A percentile compares a stretch with the other conserved stretches of the same genome.
Conservation (phyloP, 768 basidiomycete genomes). For the Termitomyces sp. region DNA sequence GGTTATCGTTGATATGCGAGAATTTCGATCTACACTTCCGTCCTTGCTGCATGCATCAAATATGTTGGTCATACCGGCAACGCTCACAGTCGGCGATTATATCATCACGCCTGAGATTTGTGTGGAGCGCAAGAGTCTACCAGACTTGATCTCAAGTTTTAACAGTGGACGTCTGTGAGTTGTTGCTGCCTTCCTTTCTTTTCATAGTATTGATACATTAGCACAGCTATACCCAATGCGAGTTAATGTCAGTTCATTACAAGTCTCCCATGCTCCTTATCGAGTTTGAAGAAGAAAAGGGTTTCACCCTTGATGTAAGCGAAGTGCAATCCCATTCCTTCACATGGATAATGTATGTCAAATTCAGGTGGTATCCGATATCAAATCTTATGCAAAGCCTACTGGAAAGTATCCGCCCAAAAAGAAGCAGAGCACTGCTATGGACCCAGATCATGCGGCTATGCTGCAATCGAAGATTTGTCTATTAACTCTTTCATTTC, state of each 20-base stretch:
- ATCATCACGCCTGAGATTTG: constrained; percentile 93
- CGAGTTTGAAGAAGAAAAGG: constrained; percentile 97
- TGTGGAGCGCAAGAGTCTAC: constrained; percentile 91
- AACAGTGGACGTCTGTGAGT: constrained; percentile 90
- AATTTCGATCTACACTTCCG: constrained; percentile 90
- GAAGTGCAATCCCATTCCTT: neutral
- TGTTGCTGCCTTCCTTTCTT: neutral
- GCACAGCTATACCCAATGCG: constrained; percentile 90
- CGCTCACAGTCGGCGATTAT: constrained; percentile 93
- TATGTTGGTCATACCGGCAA: constrained; percentile 81
- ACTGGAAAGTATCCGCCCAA: constrained; percentile 50
- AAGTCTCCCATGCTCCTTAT: constrained; percentile 90
- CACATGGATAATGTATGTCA: neutral
- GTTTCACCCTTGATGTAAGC: constrained; percentile 81
- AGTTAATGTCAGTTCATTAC: constrained; percentile 94
- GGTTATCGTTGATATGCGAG: constrained; percentile 96
- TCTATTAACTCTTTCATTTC: constrained; percentile 84
- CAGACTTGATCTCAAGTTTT: constrained; percentile 91
- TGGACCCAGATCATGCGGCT: constrained; percentile 28
- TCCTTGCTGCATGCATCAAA: constrained; percentile 82
- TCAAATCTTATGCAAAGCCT: constrained; percentile 63
- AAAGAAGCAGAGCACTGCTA: constrained; percentile 32
- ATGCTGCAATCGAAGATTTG: constrained; percentile 90
- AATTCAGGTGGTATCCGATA: constrained; percentile 51
- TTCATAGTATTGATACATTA: neutral